phyloP scores from a whole-genome alignment of 371 early-diverging fungal species.

The Blakeslea trispora region DNA sequence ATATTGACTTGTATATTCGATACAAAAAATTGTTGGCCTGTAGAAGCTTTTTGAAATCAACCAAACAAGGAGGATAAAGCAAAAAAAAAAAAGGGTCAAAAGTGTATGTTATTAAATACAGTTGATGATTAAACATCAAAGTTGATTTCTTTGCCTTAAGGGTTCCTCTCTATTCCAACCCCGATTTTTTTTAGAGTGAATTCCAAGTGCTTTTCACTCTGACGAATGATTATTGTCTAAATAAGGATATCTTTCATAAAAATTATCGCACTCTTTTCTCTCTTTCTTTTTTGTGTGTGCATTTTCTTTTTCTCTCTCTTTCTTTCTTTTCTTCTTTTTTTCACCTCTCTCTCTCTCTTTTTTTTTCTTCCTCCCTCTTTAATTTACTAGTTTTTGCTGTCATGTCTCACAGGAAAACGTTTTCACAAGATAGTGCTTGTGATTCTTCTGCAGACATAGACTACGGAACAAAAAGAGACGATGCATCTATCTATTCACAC shows the following conservation, averaged over 20 bases:
- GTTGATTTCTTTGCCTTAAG: too few relatives aligned
- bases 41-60: too few relatives aligned
- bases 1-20: too few relatives aligned
- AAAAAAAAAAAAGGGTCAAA: too few relatives aligned
- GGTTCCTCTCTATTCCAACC: too few relatives aligned
- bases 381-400: neutral
- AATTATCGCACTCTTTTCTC: neutral
- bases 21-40: too few relatives aligned
- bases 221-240: neutral
- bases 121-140: too few relatives aligned
- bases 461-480: constrained; percentile 13
- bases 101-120: too few relatives aligned
- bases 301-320: too few relatives aligned
- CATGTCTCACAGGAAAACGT: constrained; percentile 2
- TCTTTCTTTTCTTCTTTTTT: constrained; percentile 6
- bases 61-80: too few relatives aligned
- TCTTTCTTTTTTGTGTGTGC: constrained; percentile 6
- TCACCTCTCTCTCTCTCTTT: constrained; percentile 1
- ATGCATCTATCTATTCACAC: constrained; percentile 44
- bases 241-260: constrained; percentile 1
- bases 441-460: constrained; percentile 4
- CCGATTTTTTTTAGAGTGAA: too few relatives aligned
- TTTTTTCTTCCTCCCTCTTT: constrained; percentile 6
- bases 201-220: too few relatives aligned
- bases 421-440: constrained; percentile 16